Conservation (phyloP, 2,329 filamentous ascomycete species). For the Akanthomyces lecanii region DNA sequence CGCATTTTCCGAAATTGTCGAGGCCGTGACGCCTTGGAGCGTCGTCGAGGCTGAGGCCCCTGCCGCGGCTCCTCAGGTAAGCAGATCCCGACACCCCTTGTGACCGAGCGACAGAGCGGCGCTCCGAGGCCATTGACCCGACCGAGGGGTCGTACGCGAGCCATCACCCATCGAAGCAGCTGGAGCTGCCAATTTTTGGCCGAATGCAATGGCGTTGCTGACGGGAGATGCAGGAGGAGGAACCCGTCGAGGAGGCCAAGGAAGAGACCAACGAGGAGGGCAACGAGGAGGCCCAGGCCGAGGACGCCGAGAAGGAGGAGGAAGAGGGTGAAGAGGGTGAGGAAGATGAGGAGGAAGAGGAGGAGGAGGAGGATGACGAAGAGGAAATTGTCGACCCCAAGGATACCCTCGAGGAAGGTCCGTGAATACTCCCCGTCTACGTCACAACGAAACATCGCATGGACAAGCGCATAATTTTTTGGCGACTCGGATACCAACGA, state of each 20-base stretch:
- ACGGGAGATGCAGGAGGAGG: constrained; percentile 32
- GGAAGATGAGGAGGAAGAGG: constrained; percentile 42
- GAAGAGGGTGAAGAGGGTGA: constrained; percentile 45
- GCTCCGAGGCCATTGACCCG: constrained; percentile 13
- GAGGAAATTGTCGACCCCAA: constrained; percentile 85
- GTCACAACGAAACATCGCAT: constrained; percentile 13
- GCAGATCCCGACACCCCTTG: constrained; percentile 19
- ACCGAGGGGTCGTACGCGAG: background rate
- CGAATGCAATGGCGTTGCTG: background rate
- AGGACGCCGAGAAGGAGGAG: constrained; percentile 36
- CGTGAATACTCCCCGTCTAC: constrained; percentile 34
- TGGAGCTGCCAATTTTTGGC: background rate
- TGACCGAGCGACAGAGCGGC: constrained; percentile 7
- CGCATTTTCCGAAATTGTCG: constrained; percentile 58
- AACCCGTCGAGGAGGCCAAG: constrained; percentile 25
- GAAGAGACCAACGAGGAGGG: constrained; percentile 25
- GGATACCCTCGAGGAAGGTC: constrained; percentile 87
- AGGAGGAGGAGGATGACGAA: constrained; percentile 59
- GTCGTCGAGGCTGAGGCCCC: constrained; percentile 63
- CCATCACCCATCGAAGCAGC: background rate
- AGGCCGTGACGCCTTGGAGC: constrained; percentile 62
- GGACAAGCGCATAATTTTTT: background rate
- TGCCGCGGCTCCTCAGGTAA: constrained; percentile 59
- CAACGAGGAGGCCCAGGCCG: constrained; percentile 26
- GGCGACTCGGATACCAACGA: background rate